Conservation (phyloP, 179 eudicot species). For the Vitellaria paradoxa region DNA sequence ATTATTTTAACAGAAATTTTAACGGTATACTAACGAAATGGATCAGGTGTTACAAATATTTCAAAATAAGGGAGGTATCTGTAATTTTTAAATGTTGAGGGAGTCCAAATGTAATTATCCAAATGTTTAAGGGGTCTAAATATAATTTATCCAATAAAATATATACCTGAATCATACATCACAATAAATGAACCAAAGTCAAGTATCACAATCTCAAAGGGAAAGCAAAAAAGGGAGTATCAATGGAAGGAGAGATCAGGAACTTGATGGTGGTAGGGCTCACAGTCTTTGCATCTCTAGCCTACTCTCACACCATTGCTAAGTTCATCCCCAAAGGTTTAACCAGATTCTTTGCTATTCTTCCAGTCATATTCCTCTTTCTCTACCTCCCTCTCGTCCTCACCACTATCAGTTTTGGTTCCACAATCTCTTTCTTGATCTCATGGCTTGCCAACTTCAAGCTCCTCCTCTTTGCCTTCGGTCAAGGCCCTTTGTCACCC, state of each 20-base stretch:
- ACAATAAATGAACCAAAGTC: no score
- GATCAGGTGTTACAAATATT: no score
- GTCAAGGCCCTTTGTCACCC: slow-evolving; percentile 38
- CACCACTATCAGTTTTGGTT: slow-evolving; percentile 35
- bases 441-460: slow-evolving; percentile 59
- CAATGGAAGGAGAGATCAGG: slow-evolving; percentile 35
- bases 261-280: slow-evolving; percentile 39
- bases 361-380: slow-evolving; percentile 36
- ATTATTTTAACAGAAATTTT: no score
- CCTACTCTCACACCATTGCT: slow-evolving; percentile 28
- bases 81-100: no score
- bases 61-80: no score
- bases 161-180: no score
- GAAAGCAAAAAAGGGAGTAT: not conserved
- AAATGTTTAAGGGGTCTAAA: no score
- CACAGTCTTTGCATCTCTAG: slow-evolving; percentile 23
- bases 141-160: no score
- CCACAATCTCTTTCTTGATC: slow-evolving; percentile 37
- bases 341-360: slow-evolving; percentile 30
- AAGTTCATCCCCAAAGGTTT: slow-evolving; percentile 37
- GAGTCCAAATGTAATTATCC: no score
- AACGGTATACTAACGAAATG: no score
- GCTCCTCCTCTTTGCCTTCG: slow-evolving; percentile 53
- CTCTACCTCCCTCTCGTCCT: slow-evolving; percentile 44
- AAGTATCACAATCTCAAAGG: no score